Conservation (phyloP, 2,329 filamentous ascomycete species). For the Talaromyces marneffei region DNA sequence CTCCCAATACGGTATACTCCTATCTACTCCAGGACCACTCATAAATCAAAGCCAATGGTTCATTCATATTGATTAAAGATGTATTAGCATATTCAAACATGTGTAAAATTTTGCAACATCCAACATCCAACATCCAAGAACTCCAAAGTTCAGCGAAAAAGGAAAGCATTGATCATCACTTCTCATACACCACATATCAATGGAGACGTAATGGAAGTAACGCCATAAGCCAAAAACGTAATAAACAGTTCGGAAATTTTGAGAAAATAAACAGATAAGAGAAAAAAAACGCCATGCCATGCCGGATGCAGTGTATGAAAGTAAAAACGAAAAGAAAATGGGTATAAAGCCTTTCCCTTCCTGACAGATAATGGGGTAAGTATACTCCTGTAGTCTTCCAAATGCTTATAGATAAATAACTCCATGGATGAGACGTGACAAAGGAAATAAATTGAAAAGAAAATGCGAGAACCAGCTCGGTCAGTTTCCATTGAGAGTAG, state of each 20-base stretch:
- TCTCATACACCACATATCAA: neutral
- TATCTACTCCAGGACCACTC: no score
- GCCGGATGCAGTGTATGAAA: slow-evolving; percentile 13
- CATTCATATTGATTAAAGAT: neutral
- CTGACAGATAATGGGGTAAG: neutral
- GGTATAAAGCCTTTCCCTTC: slow-evolving; percentile 10
- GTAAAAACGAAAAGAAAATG: neutral
- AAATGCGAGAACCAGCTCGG: slow-evolving; percentile 15
- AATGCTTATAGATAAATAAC: slow-evolving; percentile 1
- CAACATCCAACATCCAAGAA: neutral
- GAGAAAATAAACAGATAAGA: neutral
- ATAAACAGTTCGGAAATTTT: neutral
- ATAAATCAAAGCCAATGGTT: neutral
- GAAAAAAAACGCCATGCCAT: slow-evolving; percentile 14
- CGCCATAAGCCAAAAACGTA: neutral
- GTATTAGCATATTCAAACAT: neutral
- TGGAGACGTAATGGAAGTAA: neutral
- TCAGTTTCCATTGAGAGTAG: neutral
- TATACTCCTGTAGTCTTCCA: slow-evolving; percentile 8
- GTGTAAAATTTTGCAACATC: neutral
- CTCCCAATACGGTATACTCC: neutral
- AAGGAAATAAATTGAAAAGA: neutral
- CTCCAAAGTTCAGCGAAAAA: neutral
- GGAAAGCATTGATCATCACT: slow-evolving; percentile 1
- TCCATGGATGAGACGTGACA: slow-evolving; percentile 1